phyloP scores from a whole-genome alignment of 139 green algal genomes.

The Tetradesmus obliquus region DNA sequence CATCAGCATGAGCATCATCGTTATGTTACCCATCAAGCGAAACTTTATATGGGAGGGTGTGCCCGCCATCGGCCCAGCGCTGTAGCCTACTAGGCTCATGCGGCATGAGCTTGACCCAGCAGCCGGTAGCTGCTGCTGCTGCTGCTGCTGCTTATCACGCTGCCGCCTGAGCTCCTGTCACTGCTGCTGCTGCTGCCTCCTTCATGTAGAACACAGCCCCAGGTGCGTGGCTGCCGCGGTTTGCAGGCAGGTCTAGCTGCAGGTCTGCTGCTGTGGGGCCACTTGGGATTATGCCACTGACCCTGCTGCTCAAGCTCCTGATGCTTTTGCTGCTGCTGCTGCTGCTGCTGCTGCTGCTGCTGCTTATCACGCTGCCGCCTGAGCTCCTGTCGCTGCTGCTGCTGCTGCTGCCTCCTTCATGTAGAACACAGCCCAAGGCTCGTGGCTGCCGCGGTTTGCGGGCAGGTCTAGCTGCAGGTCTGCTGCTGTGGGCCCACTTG shows the following conservation, averaged over 20 bases:
- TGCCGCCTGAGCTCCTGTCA: background rate
- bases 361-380: background rate
- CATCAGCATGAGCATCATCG: no score
- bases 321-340: no score
- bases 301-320: no score
- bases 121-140: no score
- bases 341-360: no score
- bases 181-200: background rate
- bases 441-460: constrained; percentile 7
- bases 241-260: constrained; percentile 40
- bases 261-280: constrained; percentile 72
- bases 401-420: constrained; percentile 12
- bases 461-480: constrained; percentile 59
- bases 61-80: no score
- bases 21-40: no score
- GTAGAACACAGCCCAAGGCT: constrained; percentile 38
- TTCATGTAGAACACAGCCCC: constrained; percentile 43
- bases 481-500: constrained; percentile 67
- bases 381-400: background rate
- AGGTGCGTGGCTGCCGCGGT: constrained; percentile 14
- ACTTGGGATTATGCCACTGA: constrained; percentile 82
- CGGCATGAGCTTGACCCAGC: no score
- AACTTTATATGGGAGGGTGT: no score
- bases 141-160: background rate
- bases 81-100: no score